phyloP scores from a whole-genome alignment of 257 asterid genomes.

The Hygrophila difformis region DNA sequence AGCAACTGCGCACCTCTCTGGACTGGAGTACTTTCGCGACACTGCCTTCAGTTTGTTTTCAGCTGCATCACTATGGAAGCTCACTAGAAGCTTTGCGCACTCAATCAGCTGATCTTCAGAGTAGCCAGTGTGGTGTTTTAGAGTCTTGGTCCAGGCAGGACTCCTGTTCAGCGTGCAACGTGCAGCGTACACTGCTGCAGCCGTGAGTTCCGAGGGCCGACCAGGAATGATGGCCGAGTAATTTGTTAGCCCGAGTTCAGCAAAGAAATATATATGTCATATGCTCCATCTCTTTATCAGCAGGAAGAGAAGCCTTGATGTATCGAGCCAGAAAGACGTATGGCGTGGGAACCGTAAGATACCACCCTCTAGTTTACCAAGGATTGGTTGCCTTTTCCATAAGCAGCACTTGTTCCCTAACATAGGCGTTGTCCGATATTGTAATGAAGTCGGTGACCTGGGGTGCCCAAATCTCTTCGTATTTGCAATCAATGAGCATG shows the following conservation, averaged over 20 bases:
- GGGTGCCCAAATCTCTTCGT: constrained; percentile 95
- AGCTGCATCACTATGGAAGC: constrained; percentile 38
- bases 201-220: constrained; percentile 61
- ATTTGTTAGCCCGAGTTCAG: constrained; percentile 63
- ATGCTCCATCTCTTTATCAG: constrained; percentile 53
- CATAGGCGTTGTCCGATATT: constrained; percentile 50
- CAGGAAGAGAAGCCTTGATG: constrained; percentile 40
- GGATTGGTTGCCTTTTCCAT: constrained; percentile 61
- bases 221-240: constrained; percentile 31
- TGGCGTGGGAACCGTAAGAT: constrained; percentile 53
- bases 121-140: constrained; percentile 66
- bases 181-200: constrained; percentile 83
- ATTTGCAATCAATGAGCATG: constrained; percentile 83
- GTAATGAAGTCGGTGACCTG: constrained; percentile 54
- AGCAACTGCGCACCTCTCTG: constrained; percentile 62
- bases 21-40: constrained; percentile 42
- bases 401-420: constrained; percentile 38
- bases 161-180: constrained; percentile 51
- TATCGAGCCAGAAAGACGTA: constrained; percentile 46
- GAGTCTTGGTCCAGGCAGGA: constrained; percentile 63
- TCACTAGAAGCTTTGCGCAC: constrained; percentile 50
- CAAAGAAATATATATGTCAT: constrained; percentile 63
- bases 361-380: constrained; percentile 53
- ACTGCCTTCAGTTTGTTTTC: constrained; percentile 62
- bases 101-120: constrained; percentile 47